Conservation (phyloP, 108 stramenopile genomes). For the Fistulifera pelliculosa region DNA sequence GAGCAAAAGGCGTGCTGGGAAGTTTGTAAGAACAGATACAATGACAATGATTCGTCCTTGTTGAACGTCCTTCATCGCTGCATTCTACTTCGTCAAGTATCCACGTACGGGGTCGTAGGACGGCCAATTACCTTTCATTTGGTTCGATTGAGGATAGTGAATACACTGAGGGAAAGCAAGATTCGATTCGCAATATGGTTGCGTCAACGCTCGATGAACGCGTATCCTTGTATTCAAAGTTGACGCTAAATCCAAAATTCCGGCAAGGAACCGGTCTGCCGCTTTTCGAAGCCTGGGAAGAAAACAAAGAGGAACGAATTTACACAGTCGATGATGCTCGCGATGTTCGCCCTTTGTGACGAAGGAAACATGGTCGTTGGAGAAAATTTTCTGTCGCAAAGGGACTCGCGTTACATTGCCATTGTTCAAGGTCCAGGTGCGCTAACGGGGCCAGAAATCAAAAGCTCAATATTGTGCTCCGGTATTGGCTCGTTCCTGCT, state of each 20-base stretch:
- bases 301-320: conserved; percentile 31
- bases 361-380: conserved; percentile 31
- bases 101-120: conserved; percentile 8
- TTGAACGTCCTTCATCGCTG: conserved; percentile 11
- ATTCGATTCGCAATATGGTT: conserved; percentile 6
- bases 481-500: conserved; percentile 25
- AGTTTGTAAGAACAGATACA: conserved; percentile 1
- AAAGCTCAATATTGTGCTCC: conserved; percentile 23
- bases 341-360: conserved; percentile 49
- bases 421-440: conserved; percentile 33
- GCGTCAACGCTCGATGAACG: not conserved
- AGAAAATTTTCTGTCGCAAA: conserved; percentile 31
- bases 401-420: conserved; percentile 20
- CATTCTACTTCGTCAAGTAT: conserved; percentile 17
- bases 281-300: not conserved
- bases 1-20: conserved; percentile 36
- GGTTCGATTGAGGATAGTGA: conserved; percentile 8
- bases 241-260: not conserved
- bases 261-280: not conserved
- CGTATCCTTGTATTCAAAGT: not conserved
- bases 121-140: conserved; percentile 7
- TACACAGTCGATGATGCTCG: conserved; percentile 39
- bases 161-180: conserved; percentile 9
- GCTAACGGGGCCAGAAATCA: conserved; percentile 21
- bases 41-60: conserved; percentile 6